Evolutionary conservation across 192 early-diverging fungal genomes (phyloP), one percentile per base, ranked within the genome.

Genomic region (Funneliformis geosporum): DNA sequence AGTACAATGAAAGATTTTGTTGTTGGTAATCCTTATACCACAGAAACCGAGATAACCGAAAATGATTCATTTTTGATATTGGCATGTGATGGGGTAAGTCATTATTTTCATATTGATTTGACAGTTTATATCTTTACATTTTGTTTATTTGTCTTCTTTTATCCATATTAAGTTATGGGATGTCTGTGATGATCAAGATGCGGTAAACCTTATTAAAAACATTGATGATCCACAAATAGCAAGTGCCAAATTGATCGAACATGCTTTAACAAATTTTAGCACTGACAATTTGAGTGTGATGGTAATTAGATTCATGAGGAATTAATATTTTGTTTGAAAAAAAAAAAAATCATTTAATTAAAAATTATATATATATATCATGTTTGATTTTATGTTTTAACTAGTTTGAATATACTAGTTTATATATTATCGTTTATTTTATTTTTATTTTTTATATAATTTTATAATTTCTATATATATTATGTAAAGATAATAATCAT

Each of bases 1-100:
- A 88, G 92, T 78, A 90, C 93, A 44, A 97, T 99, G 94, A 99
- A 99, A 86, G 96, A 97, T 80, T 95, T 93, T 84, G 92, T 99
- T 60, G 92, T 98, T 75, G 97, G 98, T 4, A 93, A 92, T 73
- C 98, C 98, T 16, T 99, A 93, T 81, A 99, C 97, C 4, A 96
- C 96, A 10, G 95, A 98, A 82, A 97, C 95, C 38, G 90, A 89
- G 50, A 84, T 99, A 39, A 83, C 85, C 2, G 85, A 88, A 11
- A 82, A 88, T 25, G 97, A 98, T 84, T 85, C 89, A 10, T 88
- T 95, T 78, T 86, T 99, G 71, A 96, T 99, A 78, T 84, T 99
- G 67, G 98, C 98, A 11, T 99, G 98, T 85, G 98, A 99, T 85
- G 98, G 98, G 47, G 95, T 96, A 93, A 80, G 89, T 82, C 44